A percentile compares a stretch with the other conserved stretches of the same genome.
These are phyloP conservation scores for Penicillium frequentans DNA, from an alignment of 2,329 filamentous ascomycete species.

Conservation along the genomic window DNA sequence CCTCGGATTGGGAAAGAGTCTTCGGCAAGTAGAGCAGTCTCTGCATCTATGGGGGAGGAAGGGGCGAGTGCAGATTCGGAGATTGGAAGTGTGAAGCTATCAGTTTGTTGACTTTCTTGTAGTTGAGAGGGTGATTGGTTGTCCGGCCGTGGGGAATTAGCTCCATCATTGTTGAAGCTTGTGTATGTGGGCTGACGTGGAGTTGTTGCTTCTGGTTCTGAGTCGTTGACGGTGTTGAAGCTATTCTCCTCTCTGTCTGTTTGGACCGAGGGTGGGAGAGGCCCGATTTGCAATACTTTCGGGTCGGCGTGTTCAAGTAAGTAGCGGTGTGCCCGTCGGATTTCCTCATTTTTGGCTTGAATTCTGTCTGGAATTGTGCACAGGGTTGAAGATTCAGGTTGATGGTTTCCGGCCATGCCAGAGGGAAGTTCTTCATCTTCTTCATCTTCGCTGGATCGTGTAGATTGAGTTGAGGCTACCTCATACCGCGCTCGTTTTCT, in stretches of 20 bases:
- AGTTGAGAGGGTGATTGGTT: slow-evolving; percentile 7
- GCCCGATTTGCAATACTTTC: slow-evolving; percentile 21
- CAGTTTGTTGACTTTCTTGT: slow-evolving; percentile 19
- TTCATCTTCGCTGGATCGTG: slow-evolving; percentile 15
- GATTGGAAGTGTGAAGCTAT: slow-evolving; percentile 19
- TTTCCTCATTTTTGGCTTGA: slow-evolving; percentile 21
- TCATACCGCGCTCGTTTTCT: slow-evolving; percentile 23
- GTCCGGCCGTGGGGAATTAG: background rate
- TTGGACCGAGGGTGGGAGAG: slow-evolving; percentile 30
- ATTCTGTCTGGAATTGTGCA: background rate
- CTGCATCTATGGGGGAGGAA: slow-evolving; percentile 3
- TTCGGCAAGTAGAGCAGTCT: background rate
- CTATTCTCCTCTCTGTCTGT: slow-evolving; percentile 10
- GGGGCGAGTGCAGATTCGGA: slow-evolving; percentile 15
- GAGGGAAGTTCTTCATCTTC: slow-evolving; percentile 5
- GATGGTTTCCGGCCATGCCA: background rate
- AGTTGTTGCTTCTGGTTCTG: background rate
- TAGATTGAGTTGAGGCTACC: slow-evolving; percentile 19
- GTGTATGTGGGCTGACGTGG: background rate
- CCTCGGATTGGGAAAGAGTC: background rate
- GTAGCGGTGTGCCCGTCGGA: slow-evolving; percentile 27
- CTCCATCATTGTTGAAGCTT: background rate
- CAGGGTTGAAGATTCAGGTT: background rate
- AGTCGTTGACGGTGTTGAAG: background rate
- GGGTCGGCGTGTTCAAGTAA: slow-evolving; percentile 22